Evolutionary conservation across 1,284 basidiomycete genomes (phyloP).

Genomic region (Cutaneotrichosporon cyanovorans): DNA sequence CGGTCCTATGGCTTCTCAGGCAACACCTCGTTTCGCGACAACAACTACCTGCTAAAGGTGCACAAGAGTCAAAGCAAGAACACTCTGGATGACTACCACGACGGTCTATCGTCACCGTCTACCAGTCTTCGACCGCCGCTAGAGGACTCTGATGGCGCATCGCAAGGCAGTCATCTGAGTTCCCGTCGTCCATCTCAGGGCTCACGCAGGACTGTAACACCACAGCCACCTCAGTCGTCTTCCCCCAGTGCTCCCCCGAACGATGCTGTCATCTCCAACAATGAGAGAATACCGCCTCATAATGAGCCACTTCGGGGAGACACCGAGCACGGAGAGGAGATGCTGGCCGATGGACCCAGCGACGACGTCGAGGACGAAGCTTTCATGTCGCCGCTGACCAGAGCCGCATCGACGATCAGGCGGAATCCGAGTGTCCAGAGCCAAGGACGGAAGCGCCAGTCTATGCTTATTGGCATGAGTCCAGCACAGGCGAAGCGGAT

Average conservation of each 20-base stretch:
- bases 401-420: background rate
- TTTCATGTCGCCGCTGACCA: background rate
- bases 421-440: background rate
- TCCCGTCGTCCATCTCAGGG: too few relatives aligned
- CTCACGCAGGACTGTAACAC: too few relatives aligned
- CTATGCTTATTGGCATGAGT: constrained; percentile 28
- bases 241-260: too few relatives aligned
- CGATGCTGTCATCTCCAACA: too few relatives aligned
- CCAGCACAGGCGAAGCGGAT: constrained; percentile 38
- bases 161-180: too few relatives aligned
- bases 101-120: background rate
- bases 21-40: constrained; percentile 29
- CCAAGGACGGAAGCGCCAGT: constrained; percentile 22
- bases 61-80: constrained; percentile 16
- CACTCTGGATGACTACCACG: constrained; percentile 1
- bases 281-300: too few relatives aligned
- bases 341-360: background rate
- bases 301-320: too few relatives aligned
- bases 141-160: too few relatives aligned
- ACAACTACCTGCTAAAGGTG: constrained; percentile 30
- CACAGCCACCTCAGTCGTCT: too few relatives aligned
- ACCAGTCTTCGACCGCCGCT: too few relatives aligned
- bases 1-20: constrained; percentile 40
- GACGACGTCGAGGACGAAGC: background rate
- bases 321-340: too few relatives aligned